Percentiles rank a stretch among this genome's conserved stretches.
Evolutionary conservation across 1,284 basidiomycete genomes (phyloP).

Genomic region (Ceratobasidium sp.): DNA sequence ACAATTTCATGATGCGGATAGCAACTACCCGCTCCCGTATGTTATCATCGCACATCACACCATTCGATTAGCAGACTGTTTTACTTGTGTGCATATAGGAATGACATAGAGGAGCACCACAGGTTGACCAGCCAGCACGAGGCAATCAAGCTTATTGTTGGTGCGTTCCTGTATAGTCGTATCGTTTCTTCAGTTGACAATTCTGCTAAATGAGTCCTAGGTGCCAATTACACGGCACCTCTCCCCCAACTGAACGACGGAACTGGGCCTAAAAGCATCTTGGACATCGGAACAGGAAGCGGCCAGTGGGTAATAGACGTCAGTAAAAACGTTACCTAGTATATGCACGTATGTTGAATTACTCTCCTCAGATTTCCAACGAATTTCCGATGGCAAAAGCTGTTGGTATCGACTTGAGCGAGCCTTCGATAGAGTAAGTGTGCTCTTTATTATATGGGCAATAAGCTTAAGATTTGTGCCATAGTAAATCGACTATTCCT

Average conservation of each 20-base stretch:
- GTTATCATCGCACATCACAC: background rate
- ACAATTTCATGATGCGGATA: conserved; percentile 20
- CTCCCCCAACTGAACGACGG: conserved; percentile 8
- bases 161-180: background rate
- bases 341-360: background rate
- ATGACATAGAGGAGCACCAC: conserved; percentile 16
- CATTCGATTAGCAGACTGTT: background rate
- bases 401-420: conserved; percentile 15
- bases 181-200: background rate
- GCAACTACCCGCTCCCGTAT: conserved; percentile 29
- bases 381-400: conserved; percentile 24
- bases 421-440: background rate
- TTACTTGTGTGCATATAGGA: background rate
- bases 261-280: background rate
- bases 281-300: conserved; percentile 27
- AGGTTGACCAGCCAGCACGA: conserved; percentile 22
- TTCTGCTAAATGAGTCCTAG: background rate
- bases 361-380: background rate
- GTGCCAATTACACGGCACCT: conserved; percentile 13
- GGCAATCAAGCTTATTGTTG: conserved; percentile 22
- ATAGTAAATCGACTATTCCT: background rate
- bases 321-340: background rate
- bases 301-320: conserved; percentile 24
- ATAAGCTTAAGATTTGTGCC: background rate
- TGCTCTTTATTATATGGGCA: background rate